A percentile compares a stretch with the other conserved stretches of the same genome.
Evolutionary conservation across 192 early-diverging fungal species (phyloP).

Genomic region (Jimgerdemannia lactiflua): DNA sequence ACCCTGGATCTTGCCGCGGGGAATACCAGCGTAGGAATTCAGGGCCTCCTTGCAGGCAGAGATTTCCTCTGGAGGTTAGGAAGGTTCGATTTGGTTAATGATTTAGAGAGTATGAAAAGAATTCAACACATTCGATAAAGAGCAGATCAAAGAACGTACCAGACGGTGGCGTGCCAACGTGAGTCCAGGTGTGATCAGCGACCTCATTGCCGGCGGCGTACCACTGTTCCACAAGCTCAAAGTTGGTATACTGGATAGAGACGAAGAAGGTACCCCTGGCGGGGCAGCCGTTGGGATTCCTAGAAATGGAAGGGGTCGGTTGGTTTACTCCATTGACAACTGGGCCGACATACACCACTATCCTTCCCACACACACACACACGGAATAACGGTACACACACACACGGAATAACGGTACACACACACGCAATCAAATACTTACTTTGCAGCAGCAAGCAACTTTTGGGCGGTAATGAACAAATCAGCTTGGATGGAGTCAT

Average conservation of each 20-base stretch:
- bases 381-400: too few species aligned
- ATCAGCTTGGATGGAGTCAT: slow-evolving; percentile 54
- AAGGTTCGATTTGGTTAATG: neutral
- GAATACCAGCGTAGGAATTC: slow-evolving; percentile 56
- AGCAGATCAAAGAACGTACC: slow-evolving; percentile 19
- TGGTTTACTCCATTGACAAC: neutral
- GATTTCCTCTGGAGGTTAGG: slow-evolving; percentile 35
- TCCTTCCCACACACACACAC: neutral
- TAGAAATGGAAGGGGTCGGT: neutral
- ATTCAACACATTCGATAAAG: slow-evolving; percentile 18
- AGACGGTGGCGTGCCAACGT: slow-evolving; percentile 30
- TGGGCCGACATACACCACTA: neutral
- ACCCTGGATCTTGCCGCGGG: slow-evolving; percentile 51
- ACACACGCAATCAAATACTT: slow-evolving; percentile 9
- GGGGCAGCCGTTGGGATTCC: slow-evolving; percentile 61
- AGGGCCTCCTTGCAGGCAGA: slow-evolving; percentile 35
- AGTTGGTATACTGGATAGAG: slow-evolving; percentile 61
- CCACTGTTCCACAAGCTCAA: slow-evolving; percentile 52
- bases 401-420: too few species aligned
- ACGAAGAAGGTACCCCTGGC: slow-evolving; percentile 58
- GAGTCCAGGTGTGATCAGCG: slow-evolving; percentile 28
- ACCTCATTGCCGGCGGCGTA: slow-evolving; percentile 59
- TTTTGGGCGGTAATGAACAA: slow-evolving; percentile 29
- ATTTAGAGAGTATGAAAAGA: slow-evolving; percentile 2
- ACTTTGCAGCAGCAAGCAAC: slow-evolving; percentile 29